Evolutionary conservation across 805 yeast species (phyloP).

Genomic region (Candida vaughaniae): DNA sequence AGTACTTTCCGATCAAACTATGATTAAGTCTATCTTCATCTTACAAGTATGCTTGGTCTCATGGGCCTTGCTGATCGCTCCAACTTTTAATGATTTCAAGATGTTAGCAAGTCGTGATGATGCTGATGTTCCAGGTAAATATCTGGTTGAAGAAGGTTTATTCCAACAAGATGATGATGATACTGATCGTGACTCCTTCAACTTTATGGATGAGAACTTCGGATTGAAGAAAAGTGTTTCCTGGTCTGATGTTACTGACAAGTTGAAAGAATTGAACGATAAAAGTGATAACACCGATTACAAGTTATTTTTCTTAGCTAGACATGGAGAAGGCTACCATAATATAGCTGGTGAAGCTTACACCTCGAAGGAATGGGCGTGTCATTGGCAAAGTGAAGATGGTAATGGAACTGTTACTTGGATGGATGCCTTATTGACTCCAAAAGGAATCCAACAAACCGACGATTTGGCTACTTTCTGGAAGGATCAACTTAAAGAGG

Average conservation of each 20-base stretch:
- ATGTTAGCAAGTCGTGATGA: background rate
- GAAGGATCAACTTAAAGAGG: conserved; percentile 15
- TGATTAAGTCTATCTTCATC: too few relatives aligned
- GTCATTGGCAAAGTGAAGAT: conserved; percentile 25
- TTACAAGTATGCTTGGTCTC: too few relatives aligned
- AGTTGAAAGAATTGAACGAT: conserved; percentile 15
- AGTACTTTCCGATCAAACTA: too few relatives aligned
- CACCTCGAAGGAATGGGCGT: conserved; percentile 21
- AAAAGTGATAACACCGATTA: conserved; percentile 11
- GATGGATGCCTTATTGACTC: conserved; percentile 32
- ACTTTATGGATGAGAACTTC: conserved; percentile 16
- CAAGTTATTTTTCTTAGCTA: conserved; percentile 27
- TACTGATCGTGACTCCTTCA: conserved; percentile 15
- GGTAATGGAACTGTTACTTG: conserved; percentile 24
- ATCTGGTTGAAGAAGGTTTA: conserved; percentile 14
- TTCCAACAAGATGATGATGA: conserved; percentile 19
- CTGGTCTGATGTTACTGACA: conserved; percentile 22
- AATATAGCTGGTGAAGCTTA: conserved; percentile 22
- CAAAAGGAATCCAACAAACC: conserved; percentile 20
- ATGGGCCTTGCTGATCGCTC: background rate
- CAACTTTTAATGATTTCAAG: background rate
- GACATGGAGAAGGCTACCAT: conserved; percentile 38
- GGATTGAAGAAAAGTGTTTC: conserved; percentile 20
- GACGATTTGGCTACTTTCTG: conserved; percentile 15
- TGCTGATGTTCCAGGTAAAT: conserved; percentile 7